Percentiles rank a stretch among this genome's conserved stretches.
These are phyloP conservation scores for Grifola frondosa DNA, from an alignment of 1,284 basidiomycete species.

Conservation along the genomic window DNA sequence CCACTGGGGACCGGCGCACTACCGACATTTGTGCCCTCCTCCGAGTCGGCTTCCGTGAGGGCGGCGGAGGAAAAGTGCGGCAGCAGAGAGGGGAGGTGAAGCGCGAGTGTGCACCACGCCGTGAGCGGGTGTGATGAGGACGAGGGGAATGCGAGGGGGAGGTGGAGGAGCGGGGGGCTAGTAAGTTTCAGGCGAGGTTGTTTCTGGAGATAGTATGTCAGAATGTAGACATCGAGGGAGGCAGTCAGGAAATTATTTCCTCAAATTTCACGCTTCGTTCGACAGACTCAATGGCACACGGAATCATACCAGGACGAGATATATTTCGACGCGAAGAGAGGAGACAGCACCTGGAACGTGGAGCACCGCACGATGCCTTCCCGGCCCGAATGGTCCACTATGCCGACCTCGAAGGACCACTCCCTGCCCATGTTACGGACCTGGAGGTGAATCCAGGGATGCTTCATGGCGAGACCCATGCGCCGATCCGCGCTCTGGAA, in stretches of 20 bases:
- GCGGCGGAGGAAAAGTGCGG: slow-evolving; percentile 60
- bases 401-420: slow-evolving; percentile 76
- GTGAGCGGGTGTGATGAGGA: slow-evolving; percentile 58
- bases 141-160: slow-evolving; percentile 69
- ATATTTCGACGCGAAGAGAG: slow-evolving; percentile 6
- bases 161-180: slow-evolving; percentile 56
- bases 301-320: not conserved
- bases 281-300: slow-evolving; percentile 8
- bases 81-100: slow-evolving; percentile 62
- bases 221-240: no score
- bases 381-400: slow-evolving; percentile 62
- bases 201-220: slow-evolving; percentile 42
- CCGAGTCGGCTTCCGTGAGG: slow-evolving; percentile 29
- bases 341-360: slow-evolving; percentile 71
- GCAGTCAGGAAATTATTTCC: no score
- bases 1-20: slow-evolving; percentile 48
- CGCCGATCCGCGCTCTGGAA: not conserved
- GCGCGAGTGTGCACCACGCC: slow-evolving; percentile 66
- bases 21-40: slow-evolving; percentile 18
- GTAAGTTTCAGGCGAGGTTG: slow-evolving; percentile 50
- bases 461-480: slow-evolving; percentile 59
- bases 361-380: slow-evolving; percentile 69
- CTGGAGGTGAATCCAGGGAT: slow-evolving; percentile 76
- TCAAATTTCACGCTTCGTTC: no score
- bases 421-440: slow-evolving; percentile 65